Percentiles rank a stretch among this genome's conserved stretches.
Evolutionary conservation across 176 grass and related monocot species (phyloP).

Genomic region (Thinopyrum elongatum): DNA sequence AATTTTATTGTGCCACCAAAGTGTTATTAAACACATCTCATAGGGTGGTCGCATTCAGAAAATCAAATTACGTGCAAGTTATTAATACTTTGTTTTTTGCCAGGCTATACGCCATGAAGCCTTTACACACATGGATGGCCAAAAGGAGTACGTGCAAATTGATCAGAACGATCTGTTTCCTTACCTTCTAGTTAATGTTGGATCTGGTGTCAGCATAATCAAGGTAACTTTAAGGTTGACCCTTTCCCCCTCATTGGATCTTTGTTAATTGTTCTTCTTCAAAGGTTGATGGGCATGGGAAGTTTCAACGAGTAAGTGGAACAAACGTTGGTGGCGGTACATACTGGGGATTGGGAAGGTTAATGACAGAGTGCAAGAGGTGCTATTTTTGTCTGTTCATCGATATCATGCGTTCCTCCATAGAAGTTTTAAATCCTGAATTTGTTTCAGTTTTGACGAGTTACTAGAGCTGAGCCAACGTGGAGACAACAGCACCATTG

Average conservation of each 20-base stretch:
- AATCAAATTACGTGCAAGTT: slow-evolving; percentile 14
- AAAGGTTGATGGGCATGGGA: slow-evolving; percentile 93
- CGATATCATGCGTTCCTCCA: slow-evolving; percentile 1
- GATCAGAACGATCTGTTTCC: slow-evolving; percentile 96
- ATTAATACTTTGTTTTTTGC: slow-evolving; percentile 29
- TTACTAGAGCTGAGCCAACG: slow-evolving; percentile 94
- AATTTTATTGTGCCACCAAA: slow-evolving; percentile 2
- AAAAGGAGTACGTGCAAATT: slow-evolving; percentile 93
- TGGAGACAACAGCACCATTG: slow-evolving; percentile 88
- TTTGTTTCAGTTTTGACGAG: slow-evolving; percentile 88
- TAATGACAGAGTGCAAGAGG: slow-evolving; percentile 99
- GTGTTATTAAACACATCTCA: not conserved
- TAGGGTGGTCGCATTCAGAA: not conserved
- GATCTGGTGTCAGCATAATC: slow-evolving; percentile 99
- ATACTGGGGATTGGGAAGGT: slow-evolving; percentile 89
- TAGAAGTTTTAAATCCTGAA: slow-evolving; percentile 24
- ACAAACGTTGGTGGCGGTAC: slow-evolving; percentile 99
- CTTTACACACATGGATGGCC: slow-evolving; percentile 99
- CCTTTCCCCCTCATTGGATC: not conserved
- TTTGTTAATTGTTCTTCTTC: slow-evolving; percentile 38
- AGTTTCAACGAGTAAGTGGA: slow-evolving; percentile 98
- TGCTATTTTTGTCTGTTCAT: slow-evolving; percentile 36
- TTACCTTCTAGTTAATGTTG: slow-evolving; percentile 98
- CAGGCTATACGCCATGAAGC: slow-evolving; percentile 99
- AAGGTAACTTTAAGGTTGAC: slow-evolving; percentile 58